Evolutionary conservation across 192 early-diverging fungal species (phyloP).

Genomic region (Coemansia sp.): DNA sequence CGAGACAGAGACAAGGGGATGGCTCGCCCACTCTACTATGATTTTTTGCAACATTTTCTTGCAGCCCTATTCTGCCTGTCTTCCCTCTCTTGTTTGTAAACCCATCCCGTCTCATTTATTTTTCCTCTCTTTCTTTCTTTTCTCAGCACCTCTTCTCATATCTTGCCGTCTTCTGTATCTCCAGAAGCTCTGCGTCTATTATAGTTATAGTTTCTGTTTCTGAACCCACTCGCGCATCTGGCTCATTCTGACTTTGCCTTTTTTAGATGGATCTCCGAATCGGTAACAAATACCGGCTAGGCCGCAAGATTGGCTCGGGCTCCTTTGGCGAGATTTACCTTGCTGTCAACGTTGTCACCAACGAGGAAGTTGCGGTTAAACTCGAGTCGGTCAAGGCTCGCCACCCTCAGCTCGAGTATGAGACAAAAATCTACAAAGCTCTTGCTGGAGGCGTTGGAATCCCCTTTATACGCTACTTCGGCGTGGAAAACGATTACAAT

Average conservation of each 20-base stretch:
- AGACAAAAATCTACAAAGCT: slow-evolving; percentile 93
- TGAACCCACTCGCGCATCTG: slow-evolving; percentile 11
- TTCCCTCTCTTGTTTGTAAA: slow-evolving; percentile 6
- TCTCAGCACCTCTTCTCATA: neutral
- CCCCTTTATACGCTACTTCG: slow-evolving; percentile 85
- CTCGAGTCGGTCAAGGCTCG: slow-evolving; percentile 92
- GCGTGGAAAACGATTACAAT: slow-evolving; percentile 80
- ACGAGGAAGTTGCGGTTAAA: slow-evolving; percentile 98
- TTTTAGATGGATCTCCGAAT: slow-evolving; percentile 77
- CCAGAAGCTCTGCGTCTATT: slow-evolving; percentile 7
- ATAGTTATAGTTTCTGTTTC: neutral
- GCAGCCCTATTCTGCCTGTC: neutral
- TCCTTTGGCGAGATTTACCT: slow-evolving; percentile 98
- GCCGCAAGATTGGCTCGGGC: slow-evolving; percentile 95
- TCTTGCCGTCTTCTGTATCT: slow-evolving; percentile 10
- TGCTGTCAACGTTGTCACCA: slow-evolving; percentile 83
- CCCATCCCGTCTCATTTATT: slow-evolving; percentile 9
- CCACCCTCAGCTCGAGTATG: slow-evolving; percentile 98
- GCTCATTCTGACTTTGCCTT: slow-evolving; percentile 3
- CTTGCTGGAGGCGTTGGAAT: slow-evolving; percentile 91
- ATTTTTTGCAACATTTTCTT: too few relatives aligned
- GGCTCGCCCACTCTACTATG: too few relatives aligned
- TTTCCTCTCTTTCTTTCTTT: neutral
- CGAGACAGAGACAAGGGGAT: too few relatives aligned
- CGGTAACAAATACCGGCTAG: slow-evolving; percentile 92